Evolutionary conservation across 2,329 filamentous ascomycete species (phyloP).

Genomic region (Diaporthe batatas): DNA sequence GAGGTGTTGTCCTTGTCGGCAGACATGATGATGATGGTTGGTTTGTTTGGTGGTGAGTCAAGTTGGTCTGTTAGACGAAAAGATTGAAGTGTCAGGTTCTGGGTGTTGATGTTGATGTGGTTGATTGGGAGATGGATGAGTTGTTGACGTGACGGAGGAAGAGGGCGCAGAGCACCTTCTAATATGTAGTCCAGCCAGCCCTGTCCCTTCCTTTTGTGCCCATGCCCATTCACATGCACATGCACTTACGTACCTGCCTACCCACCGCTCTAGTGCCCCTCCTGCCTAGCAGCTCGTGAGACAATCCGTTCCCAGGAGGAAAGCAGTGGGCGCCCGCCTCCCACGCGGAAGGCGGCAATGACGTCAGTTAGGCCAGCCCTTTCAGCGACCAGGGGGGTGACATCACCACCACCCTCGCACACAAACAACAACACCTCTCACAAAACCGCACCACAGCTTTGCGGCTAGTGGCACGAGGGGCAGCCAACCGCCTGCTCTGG

Average conservation of each 20-base stretch:
- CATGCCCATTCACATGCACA: constrained; percentile 24
- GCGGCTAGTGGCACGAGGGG: background rate
- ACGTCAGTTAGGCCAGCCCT: constrained; percentile 26
- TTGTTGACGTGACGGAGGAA: background rate
- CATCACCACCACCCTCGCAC: constrained; percentile 18
- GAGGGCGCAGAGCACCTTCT: background rate
- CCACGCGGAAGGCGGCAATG: background rate
- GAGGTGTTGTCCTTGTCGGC: constrained; percentile 67
- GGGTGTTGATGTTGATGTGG: constrained; percentile 27
- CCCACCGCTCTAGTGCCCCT: background rate
- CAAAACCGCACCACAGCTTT: background rate
- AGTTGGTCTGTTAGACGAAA: constrained; percentile 44
- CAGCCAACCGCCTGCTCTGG: constrained; percentile 15
- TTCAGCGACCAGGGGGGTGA: constrained; percentile 17
- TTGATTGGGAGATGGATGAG: background rate
- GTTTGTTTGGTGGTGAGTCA: constrained; percentile 33
- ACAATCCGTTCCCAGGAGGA: background rate
- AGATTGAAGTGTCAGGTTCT: background rate
- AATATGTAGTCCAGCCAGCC: constrained; percentile 1
- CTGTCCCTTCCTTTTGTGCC: background rate
- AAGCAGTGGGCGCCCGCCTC: background rate
- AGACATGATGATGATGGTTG: constrained; percentile 52
- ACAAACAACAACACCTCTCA: background rate
- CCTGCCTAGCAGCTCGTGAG: constrained; percentile 24
- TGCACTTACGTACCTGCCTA: constrained; percentile 10